Base-by-base conservation (phyloP, 2,329 filamentous ascomycete species). In the Pseudocercospora ulei region DNA sequence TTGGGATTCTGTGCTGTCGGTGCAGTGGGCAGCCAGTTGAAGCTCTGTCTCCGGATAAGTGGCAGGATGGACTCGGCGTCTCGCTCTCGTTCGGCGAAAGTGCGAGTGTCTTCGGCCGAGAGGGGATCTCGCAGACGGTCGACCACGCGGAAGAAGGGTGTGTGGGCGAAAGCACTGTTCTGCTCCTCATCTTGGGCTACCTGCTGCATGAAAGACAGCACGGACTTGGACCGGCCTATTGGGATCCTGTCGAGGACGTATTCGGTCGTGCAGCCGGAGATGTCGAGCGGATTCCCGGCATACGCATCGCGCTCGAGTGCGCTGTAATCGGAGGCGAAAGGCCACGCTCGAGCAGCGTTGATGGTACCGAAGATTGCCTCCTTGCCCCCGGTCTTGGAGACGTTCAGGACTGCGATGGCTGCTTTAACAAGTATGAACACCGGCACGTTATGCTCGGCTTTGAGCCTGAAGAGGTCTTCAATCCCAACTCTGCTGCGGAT, bases 341-440 rank as follows among this genome's bases (percentile, higher is more conserved):
- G 56, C 56, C 56, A 59, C 4, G 51, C 52, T 11, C 56, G 49
- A 2, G 56, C 56, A 11, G 56, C 56, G 31, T 59, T 56, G 39
- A 56, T 52, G 14, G 54, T 57, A 19, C 52, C 52, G 35, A 58
- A 59, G 39, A 59, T 47, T 13, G 56, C 56, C 33, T 58, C 52
- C 26, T 54, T 52, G 36, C 48, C 54, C 27, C 50, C 45, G 5
- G 56, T 59, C 28, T 53, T 43, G 28, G 43, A 26, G 19, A 56
- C 41, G 41, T 59, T 59, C 16, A 58, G 38, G 5, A 58, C 33
- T 1, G 54, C 53, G 18, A 58, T 52, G 17, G 56, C 56, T 1
- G 56, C 49, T 39, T 59, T 59, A 38, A 59, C 54, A 14, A 58
- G 47, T 51, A 59, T 58, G 47, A 57, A 56, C 16, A 56, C 50